phyloP scores from a whole-genome alignment of 164 flowering plant species.

The Euptelea pleiosperma region DNA sequence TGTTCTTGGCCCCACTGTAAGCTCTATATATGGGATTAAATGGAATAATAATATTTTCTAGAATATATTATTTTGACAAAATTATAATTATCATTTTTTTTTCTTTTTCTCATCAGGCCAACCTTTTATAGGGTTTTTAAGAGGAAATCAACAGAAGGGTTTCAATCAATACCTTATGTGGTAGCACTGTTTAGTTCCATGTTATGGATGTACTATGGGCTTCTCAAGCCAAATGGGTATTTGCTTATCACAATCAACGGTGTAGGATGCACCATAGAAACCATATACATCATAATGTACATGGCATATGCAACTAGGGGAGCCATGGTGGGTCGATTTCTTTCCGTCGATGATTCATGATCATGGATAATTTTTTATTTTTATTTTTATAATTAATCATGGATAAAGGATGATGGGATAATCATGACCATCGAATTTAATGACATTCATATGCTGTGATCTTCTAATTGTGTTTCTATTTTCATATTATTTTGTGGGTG shows the following conservation, averaged over 20 bases:
- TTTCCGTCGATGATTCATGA: too few species aligned
- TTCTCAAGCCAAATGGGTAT: slow-evolving; percentile 40
- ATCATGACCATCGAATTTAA: too few species aligned
- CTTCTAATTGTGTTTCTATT: too few species aligned
- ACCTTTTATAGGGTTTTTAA: slow-evolving; percentile 63
- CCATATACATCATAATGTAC: slow-evolving; percentile 44
- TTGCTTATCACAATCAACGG: slow-evolving; percentile 60
- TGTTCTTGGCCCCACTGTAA: slow-evolving; percentile 73
- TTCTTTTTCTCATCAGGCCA: slow-evolving; percentile 38
- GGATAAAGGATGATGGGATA: too few species aligned
- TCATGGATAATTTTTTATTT: too few species aligned
- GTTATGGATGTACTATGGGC: slow-evolving; percentile 57
- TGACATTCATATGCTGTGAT: too few species aligned
- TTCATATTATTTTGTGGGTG: too few species aligned
- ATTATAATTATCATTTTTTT: neutral
- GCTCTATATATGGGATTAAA: slow-evolving; percentile 13
- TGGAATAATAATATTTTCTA: neutral
- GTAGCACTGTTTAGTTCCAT: slow-evolving; percentile 73
- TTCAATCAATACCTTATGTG: slow-evolving; percentile 68
- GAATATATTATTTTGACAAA: fast-evolving
- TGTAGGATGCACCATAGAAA: slow-evolving; percentile 46
- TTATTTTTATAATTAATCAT: too few species aligned
- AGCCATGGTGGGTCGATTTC: slow-evolving; percentile 44
- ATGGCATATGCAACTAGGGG: slow-evolving; percentile 52
- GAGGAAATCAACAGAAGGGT: slow-evolving; percentile 75